These are phyloP conservation scores for Phoma herbarum DNA, from an alignment of 2,329 filamentous ascomycete species.

Conservation along the genomic window DNA sequence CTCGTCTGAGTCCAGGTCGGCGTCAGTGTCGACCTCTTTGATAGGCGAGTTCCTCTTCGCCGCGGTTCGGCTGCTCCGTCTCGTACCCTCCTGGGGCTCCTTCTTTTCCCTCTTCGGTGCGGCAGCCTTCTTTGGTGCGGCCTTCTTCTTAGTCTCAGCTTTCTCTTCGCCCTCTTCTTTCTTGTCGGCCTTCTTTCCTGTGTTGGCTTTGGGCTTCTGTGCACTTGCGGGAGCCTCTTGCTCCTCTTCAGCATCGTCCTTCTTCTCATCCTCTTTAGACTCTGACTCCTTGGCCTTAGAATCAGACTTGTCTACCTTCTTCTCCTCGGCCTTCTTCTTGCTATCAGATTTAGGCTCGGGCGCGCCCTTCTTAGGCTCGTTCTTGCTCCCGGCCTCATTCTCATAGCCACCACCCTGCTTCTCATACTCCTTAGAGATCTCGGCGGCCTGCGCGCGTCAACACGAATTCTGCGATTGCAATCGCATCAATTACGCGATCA, in stretches of 20 bases:
- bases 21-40: conserved; percentile 29
- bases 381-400: conserved; percentile 54
- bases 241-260: conserved; percentile 24
- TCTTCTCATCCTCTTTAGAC: conserved; percentile 28
- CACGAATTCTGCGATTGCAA: background rate
- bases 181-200: conserved; percentile 29
- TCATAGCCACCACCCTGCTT: conserved; percentile 52
- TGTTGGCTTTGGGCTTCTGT: conserved; percentile 36
- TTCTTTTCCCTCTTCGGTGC: conserved; percentile 28
- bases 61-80: conserved; percentile 30
- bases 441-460: conserved; percentile 44
- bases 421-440: conserved; percentile 56
- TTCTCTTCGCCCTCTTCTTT: conserved; percentile 30
- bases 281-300: conserved; percentile 32
- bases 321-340: conserved; percentile 26
- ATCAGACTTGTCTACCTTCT: conserved; percentile 38
- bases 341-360: conserved; percentile 48
- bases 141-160: conserved; percentile 31
- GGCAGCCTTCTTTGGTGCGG: conserved; percentile 28
- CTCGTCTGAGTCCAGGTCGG: conserved; percentile 26
- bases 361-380: conserved; percentile 55
- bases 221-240: conserved; percentile 29
- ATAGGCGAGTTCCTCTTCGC: conserved; percentile 31
- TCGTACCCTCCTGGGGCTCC: conserved; percentile 32
- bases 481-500: background rate